A percentile compares a stretch with the other conserved stretches of the same genome.
These are phyloP conservation scores for Podospora pseudopauciseta DNA, from an alignment of 495 filamentous ascomycete genomes.

Conservation along the genomic window DNA sequence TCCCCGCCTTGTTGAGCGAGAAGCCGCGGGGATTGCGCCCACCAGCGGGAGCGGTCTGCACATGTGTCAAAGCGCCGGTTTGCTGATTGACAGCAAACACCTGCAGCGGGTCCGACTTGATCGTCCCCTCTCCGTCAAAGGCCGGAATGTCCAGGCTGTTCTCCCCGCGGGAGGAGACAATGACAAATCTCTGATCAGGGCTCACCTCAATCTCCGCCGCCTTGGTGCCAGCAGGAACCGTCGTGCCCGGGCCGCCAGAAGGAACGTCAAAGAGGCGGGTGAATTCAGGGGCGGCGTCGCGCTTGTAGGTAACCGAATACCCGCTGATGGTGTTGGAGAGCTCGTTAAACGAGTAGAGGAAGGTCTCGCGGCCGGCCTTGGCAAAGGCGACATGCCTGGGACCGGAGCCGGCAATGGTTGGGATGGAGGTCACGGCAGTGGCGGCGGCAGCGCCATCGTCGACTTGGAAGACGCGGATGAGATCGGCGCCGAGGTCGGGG, in stretches of 20 bases:
- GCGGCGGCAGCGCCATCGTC: constrained; percentile 37
- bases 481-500: constrained; percentile 68
- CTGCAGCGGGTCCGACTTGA: constrained; percentile 42
- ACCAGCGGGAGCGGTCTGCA: constrained; percentile 50
- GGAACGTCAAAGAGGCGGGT: constrained; percentile 38
- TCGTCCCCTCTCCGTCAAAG: constrained; percentile 39
- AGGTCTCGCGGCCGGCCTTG: constrained; percentile 41
- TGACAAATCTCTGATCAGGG: constrained; percentile 56
- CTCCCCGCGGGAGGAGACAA: constrained; percentile 62
- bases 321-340: constrained; percentile 54
- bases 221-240: constrained; percentile 39
- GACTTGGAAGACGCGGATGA: constrained; percentile 59
- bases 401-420: constrained; percentile 49
- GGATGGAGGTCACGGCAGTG: constrained; percentile 33
- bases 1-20: constrained; percentile 57
- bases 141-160: constrained; percentile 46
- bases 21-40: constrained; percentile 62
- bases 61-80: constrained; percentile 50
- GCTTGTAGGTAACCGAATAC: constrained; percentile 54
- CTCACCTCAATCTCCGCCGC: constrained; percentile 58
- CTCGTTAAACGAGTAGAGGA: constrained; percentile 63
- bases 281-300: constrained; percentile 39
- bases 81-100: constrained; percentile 42
- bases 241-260: constrained; percentile 41
- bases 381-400: constrained; percentile 67